A percentile compares a stretch with the other conserved stretches of the same genome.
phyloP scores from a whole-genome alignment of 306 rosid species.

The Rosa persica region DNA sequence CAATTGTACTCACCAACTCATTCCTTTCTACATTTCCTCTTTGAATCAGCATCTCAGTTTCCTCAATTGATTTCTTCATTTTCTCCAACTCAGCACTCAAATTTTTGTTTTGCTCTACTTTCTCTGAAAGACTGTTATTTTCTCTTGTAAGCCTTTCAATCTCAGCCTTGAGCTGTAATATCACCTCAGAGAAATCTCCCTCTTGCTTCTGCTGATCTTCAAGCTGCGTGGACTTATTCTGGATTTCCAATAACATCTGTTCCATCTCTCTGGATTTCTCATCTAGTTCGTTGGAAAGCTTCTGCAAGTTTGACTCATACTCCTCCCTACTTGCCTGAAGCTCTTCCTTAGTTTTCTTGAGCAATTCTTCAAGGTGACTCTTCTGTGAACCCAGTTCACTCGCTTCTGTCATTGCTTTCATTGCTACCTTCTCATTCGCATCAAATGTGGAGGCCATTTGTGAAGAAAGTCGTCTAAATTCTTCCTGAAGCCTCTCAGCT shows the following conservation, averaged over 20 bases:
- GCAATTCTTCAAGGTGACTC: slow-evolving; percentile 53
- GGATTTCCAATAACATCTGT: slow-evolving; percentile 57
- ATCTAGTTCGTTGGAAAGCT: slow-evolving; percentile 53
- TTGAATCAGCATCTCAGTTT: slow-evolving; percentile 49
- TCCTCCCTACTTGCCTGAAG: slow-evolving; percentile 48
- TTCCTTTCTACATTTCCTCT: slow-evolving; percentile 54
- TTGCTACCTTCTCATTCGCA: slow-evolving; percentile 81
- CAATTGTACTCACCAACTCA: slow-evolving; percentile 52
- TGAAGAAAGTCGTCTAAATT: slow-evolving; percentile 67
- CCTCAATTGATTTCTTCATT: slow-evolving; percentile 50
- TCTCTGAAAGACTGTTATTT: slow-evolving; percentile 40
- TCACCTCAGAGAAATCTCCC: slow-evolving; percentile 65
- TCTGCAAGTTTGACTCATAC: slow-evolving; percentile 45
- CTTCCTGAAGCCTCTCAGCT: slow-evolving; percentile 93
- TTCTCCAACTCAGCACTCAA: slow-evolving; percentile 50
- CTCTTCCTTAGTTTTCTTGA: slow-evolving; percentile 54
- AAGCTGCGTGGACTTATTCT: slow-evolving; percentile 56
- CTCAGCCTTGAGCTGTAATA: slow-evolving; percentile 46
- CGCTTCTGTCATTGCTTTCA: slow-evolving; percentile 72
- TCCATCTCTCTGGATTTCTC: slow-evolving; percentile 49
- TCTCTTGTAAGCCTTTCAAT: slow-evolving; percentile 54
- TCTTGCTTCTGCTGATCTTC: slow-evolving; percentile 47
- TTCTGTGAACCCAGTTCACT: slow-evolving; percentile 60
- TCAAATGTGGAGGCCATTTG: slow-evolving; percentile 84
- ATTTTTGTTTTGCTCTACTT: slow-evolving; percentile 45